phyloP scores from a whole-genome alignment of 768 basidiomycete genomes.

The Naganishia randhawae region DNA sequence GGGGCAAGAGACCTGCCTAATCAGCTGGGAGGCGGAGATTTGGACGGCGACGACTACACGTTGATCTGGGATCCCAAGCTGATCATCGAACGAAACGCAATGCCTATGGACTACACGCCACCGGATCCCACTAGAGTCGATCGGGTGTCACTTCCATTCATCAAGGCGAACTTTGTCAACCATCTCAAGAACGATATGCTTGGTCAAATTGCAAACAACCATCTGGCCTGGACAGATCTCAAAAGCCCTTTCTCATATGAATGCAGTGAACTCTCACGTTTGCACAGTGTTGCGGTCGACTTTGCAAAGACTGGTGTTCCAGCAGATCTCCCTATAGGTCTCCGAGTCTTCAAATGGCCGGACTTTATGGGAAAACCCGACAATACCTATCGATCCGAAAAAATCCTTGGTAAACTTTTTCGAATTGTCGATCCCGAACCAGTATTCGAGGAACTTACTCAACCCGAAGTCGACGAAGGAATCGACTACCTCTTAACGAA shows the following conservation, averaged over 20 bases:
- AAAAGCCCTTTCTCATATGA: slow-evolving; percentile 28
- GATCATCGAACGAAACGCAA: slow-evolving; percentile 11
- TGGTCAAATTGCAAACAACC: slow-evolving; percentile 27
- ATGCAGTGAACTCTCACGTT: slow-evolving; percentile 28
- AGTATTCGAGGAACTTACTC: slow-evolving; percentile 9
- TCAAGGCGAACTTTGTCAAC: slow-evolving; percentile 33
- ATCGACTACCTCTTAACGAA: slow-evolving; percentile 13
- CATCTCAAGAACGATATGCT: slow-evolving; percentile 29
- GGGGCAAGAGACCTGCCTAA: slow-evolving; percentile 33
- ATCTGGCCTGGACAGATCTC: slow-evolving; percentile 32
- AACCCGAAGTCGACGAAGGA: slow-evolving; percentile 4
- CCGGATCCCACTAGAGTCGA: slow-evolving; percentile 27
- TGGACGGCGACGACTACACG: slow-evolving; percentile 37
- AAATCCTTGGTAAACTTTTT: slow-evolving; percentile 26
- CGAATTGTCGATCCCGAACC: slow-evolving; percentile 26
- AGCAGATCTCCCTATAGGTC: slow-evolving; percentile 27
- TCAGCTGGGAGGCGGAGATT: slow-evolving; percentile 35
- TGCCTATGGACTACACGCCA: slow-evolving; percentile 32
- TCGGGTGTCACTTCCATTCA: slow-evolving; percentile 27
- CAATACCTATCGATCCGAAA: slow-evolving; percentile 19
- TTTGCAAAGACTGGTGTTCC: slow-evolving; percentile 38
- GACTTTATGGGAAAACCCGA: slow-evolving; percentile 35
- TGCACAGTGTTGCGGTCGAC: slow-evolving; percentile 32
- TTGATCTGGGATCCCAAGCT: slow-evolving; percentile 35
- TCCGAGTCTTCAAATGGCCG: slow-evolving; percentile 30